Conservation (phyloP, 2,329 filamentous ascomycete genomes). For the Diaporthe citri region DNA sequence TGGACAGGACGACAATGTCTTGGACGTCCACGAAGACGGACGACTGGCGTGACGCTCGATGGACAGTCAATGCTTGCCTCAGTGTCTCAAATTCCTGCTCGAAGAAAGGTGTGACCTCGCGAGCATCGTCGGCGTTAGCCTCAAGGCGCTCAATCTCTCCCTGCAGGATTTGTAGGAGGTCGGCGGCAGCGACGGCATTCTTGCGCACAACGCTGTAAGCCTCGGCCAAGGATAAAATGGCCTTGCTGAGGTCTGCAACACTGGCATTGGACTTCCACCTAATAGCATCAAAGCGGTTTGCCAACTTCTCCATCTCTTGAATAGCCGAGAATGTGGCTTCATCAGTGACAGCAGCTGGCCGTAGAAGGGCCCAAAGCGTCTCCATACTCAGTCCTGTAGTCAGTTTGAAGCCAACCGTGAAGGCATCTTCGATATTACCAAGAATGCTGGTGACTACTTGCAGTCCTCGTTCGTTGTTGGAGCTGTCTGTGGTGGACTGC, state of each 20-base stretch:
- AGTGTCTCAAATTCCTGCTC: slow-evolving; percentile 68
- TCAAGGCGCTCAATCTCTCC: slow-evolving; percentile 67
- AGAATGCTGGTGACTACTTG: slow-evolving; percentile 57
- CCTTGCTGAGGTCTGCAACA: slow-evolving; percentile 64
- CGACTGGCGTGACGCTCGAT: slow-evolving; percentile 45
- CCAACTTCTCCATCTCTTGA: slow-evolving; percentile 66
- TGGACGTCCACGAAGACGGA: slow-evolving; percentile 44
- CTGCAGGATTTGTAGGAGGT: slow-evolving; percentile 63
- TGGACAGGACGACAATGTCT: slow-evolving; percentile 64
- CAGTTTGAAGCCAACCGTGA: slow-evolving; percentile 78
- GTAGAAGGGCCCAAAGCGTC: slow-evolving; percentile 78
- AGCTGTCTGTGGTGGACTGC: slow-evolving; percentile 47
- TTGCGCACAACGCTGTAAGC: slow-evolving; percentile 69
- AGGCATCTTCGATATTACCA: slow-evolving; percentile 64
- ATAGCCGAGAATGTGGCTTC: slow-evolving; percentile 60
- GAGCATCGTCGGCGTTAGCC: slow-evolving; percentile 55
- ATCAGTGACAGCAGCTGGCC: slow-evolving; percentile 70
- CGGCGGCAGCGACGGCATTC: slow-evolving; percentile 55
- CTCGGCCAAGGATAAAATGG: slow-evolving; percentile 66
- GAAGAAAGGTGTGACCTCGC: slow-evolving; percentile 62
- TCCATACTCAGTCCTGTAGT: slow-evolving; percentile 86
- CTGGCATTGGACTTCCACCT: slow-evolving; percentile 69
- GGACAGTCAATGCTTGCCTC: slow-evolving; percentile 64
- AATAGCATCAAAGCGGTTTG: slow-evolving; percentile 70
- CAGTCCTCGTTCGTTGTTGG: slow-evolving; percentile 46